Evolutionary conservation across 208 protist genomes (phyloP).

Genomic region (Phytomonas serpens): DNA sequence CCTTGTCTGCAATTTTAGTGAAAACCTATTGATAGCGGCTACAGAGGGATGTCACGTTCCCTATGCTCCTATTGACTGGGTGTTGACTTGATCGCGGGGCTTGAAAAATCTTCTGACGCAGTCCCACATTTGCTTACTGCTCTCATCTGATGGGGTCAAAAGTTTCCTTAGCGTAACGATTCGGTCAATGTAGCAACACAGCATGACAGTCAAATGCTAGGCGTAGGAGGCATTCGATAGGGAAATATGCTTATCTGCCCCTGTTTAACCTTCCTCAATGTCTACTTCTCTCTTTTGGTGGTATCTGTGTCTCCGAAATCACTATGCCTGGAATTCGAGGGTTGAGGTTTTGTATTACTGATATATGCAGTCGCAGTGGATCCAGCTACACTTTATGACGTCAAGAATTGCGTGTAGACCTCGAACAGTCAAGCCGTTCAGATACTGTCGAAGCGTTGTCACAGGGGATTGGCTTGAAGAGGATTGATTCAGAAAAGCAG

Average conservation of each 20-base stretch:
- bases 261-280: background rate
- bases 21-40: background rate
- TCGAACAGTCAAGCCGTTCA: background rate
- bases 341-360: background rate
- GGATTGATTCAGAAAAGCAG: background rate
- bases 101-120: constrained; percentile 55
- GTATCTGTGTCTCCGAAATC: background rate
- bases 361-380: background rate
- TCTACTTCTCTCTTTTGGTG: background rate
- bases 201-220: background rate
- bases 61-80: constrained; percentile 29
- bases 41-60: constrained; percentile 19
- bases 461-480: background rate
- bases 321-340: background rate
- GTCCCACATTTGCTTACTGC: constrained; percentile 37
- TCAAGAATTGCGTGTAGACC: background rate
- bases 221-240: background rate
- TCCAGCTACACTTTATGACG: background rate
- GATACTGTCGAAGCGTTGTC: background rate
- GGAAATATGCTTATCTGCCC: background rate
- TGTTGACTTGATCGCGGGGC: constrained; percentile 36
- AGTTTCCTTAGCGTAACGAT: constrained; percentile 27
- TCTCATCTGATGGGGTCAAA: constrained; percentile 53
- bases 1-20: background rate
- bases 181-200: constrained; percentile 7